phyloP scores from a whole-genome alignment of 2,329 filamentous ascomycete genomes.

The Fusarium nelsonii region DNA sequence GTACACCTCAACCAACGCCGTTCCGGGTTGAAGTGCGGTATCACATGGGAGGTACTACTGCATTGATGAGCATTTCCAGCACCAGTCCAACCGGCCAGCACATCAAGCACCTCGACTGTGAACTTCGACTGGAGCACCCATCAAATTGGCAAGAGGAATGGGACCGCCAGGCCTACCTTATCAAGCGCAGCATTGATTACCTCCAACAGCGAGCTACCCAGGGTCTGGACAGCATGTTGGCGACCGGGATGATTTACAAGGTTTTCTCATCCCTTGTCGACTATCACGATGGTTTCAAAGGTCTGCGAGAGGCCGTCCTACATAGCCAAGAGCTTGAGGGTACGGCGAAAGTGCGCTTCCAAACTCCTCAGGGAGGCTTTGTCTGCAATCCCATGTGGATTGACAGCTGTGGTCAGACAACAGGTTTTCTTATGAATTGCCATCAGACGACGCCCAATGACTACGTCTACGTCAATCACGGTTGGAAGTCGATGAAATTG shows the following conservation, averaged over 20 bases:
- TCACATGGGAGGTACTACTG: neutral
- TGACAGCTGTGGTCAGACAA: constrained; percentile 69
- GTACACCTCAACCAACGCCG: neutral
- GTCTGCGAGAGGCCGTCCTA: constrained; percentile 70
- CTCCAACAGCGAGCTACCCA: constrained; percentile 54
- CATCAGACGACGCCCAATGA: constrained; percentile 65
- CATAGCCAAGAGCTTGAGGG: constrained; percentile 43
- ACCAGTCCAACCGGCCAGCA: constrained; percentile 1
- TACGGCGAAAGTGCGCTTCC: constrained; percentile 63
- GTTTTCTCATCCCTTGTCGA: constrained; percentile 68
- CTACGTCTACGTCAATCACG: constrained; percentile 71
- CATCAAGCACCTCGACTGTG: neutral
- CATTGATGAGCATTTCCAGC: constrained; percentile 15
- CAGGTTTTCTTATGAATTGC: constrained; percentile 71
- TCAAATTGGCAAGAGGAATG: constrained; percentile 34
- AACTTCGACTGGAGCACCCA: neutral
- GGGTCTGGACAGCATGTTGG: constrained; percentile 41
- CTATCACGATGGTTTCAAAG: constrained; percentile 66
- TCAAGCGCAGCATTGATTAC: constrained; percentile 71
- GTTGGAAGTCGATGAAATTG: constrained; percentile 67
- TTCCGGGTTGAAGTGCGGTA: constrained; percentile 18
- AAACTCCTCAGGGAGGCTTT: constrained; percentile 59
- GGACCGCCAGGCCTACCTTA: constrained; percentile 61
- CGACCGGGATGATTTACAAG: constrained; percentile 68
- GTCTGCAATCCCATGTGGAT: constrained; percentile 71